Conservation (phyloP, 306 rosid genomes). For the Vigna hirtella region DNA sequence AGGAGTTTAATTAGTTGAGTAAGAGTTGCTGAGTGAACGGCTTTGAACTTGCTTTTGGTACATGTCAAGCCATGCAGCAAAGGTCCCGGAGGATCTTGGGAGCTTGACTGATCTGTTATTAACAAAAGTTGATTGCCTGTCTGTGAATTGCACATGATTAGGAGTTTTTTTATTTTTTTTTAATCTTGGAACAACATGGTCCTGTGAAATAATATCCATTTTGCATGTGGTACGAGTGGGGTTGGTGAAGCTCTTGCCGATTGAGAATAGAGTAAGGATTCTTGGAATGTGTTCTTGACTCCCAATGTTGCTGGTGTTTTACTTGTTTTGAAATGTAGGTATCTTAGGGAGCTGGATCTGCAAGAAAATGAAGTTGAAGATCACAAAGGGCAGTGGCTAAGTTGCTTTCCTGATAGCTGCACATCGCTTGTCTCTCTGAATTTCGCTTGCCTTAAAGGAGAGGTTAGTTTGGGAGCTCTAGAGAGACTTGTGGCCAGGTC, state of each 20-base stretch:
- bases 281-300: conserved; percentile 10
- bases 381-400: conserved; percentile 85
- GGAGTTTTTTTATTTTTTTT: not conserved
- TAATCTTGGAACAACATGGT: not conserved
- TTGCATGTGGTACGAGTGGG: not conserved
- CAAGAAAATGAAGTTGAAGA: conserved; percentile 96
- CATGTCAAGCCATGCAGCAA: not conserved
- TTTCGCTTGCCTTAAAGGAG: conserved; percentile 94
- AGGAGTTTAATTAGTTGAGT: not conserved
- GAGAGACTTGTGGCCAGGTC: conserved; percentile 92
- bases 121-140: not conserved
- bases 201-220: not conserved
- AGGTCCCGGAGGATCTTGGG: not conserved
- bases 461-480: conserved; percentile 67
- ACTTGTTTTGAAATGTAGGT: conserved; percentile 48
- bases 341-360: conserved; percentile 88
- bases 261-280: not conserved
- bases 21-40: conserved; percentile 9
- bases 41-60: conserved; percentile 3
- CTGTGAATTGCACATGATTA: not conserved
- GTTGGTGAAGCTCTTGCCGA: not conserved
- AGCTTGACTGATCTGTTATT: not conserved
- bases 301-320: not conserved
- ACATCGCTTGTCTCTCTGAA: conserved; percentile 86
- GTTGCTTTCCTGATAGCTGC: conserved; percentile 83